Evolutionary conservation across 352 stramenopile species (phyloP).

Genomic region (Pythium myriotylum): DNA sequence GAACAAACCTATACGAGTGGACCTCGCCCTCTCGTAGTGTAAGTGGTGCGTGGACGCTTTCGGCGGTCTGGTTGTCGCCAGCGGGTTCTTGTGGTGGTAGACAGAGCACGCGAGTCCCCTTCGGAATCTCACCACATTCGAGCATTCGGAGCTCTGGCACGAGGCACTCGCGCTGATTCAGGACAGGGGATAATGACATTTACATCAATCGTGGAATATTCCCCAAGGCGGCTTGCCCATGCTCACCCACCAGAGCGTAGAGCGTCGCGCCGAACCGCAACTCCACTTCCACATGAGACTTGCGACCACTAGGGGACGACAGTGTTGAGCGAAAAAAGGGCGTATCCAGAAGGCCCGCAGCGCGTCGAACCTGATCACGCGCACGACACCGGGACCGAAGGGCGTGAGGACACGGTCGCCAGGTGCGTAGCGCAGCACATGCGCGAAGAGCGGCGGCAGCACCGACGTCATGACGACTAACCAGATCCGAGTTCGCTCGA

Average conservation of each 20-base stretch:
- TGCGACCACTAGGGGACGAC: constrained; percentile 36
- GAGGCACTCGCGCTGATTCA: constrained; percentile 46
- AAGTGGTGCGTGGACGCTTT: neutral
- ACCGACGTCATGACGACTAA: constrained; percentile 18
- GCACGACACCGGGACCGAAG: constrained; percentile 61
- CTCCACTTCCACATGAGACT: constrained; percentile 56
- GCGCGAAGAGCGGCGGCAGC: constrained; percentile 67
- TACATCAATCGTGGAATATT: neutral
- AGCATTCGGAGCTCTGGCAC: constrained; percentile 73
- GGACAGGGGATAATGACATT: constrained; percentile 1
- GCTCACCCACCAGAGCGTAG: constrained; percentile 45
- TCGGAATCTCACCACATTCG: constrained; percentile 66
- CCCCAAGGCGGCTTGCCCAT: neutral
- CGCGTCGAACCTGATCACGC: constrained; percentile 27
- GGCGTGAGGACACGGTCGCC: constrained; percentile 71
- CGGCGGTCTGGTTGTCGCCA: neutral
- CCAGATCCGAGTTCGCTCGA: neutral
- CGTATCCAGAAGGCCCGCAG: neutral
- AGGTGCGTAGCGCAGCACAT: constrained; percentile 60
- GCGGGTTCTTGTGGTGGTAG: neutral
- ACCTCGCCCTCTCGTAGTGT: constrained; percentile 12
- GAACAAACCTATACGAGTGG: constrained; percentile 42
- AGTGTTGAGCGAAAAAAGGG: neutral
- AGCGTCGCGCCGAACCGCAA: constrained; percentile 55
- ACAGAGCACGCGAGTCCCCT: constrained; percentile 47